Conservation (phyloP, 495 filamentous ascomycete species). For the Penicillium herquei region DNA sequence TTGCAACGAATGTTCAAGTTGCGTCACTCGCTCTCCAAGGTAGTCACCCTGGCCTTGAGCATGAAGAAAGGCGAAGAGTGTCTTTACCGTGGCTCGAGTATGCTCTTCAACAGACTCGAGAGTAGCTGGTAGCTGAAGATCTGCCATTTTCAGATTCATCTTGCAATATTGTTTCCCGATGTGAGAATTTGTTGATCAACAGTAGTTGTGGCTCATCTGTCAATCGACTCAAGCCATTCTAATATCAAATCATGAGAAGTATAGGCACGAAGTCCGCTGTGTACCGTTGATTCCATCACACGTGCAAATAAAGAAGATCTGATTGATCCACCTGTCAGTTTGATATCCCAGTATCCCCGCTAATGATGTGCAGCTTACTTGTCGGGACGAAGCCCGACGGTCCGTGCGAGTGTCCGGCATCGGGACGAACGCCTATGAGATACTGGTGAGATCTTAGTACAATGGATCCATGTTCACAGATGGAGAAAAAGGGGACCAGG, state of each 20-base stretch:
- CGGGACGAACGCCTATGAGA: slow-evolving; percentile 15
- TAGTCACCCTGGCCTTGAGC: slow-evolving; percentile 28
- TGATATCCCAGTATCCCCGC: not conserved
- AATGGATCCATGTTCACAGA: not conserved
- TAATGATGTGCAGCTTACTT: not conserved
- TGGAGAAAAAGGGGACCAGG: not conserved
- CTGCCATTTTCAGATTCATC: slow-evolving; percentile 14
- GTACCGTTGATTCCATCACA: not conserved
- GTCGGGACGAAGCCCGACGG: slow-evolving; percentile 22
- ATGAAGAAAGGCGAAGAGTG: slow-evolving; percentile 22
- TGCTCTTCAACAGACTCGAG: slow-evolving; percentile 10
- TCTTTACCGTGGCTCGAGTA: slow-evolving; percentile 17
- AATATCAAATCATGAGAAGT: not conserved
- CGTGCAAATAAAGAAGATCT: slow-evolving; percentile 1
- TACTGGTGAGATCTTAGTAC: not conserved
- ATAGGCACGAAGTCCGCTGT: slow-evolving; percentile 9
- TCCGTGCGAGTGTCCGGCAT: slow-evolving; percentile 5
- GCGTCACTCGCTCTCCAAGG: slow-evolving; percentile 39
- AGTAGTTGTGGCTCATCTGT: not conserved
- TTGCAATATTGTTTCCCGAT: not conserved
- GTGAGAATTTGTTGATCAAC: not conserved
- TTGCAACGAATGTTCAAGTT: slow-evolving; percentile 46
- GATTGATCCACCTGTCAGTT: not conserved
- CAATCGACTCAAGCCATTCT: not conserved
- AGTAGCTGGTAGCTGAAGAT: not conserved